Base-by-base conservation (phyloP, 768 basidiomycete genomes). In the Brasilioporus rufonigricans region DNA sequence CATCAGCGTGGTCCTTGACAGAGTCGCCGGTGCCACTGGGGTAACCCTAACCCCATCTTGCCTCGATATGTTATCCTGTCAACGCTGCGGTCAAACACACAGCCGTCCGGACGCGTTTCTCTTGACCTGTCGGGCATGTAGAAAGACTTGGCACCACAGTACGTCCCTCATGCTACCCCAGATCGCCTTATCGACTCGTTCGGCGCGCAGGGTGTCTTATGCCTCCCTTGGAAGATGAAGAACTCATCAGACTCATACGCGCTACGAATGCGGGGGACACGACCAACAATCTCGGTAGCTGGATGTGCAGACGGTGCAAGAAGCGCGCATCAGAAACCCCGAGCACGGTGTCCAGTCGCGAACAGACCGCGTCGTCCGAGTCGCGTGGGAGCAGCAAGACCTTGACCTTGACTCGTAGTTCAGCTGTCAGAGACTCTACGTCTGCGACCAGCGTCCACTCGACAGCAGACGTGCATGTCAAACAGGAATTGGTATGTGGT, bases 71-170 rank as follows among this genome's bases (percentile, higher is more conserved):
- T 53, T n/a, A n/a, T n/a, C 46, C 44, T 67, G 66, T 56, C 55
- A 64, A 23, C 65, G 69, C 11, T 72, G 73, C 59, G 36, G 53
- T 29, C 47, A 61, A 46, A 53, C 61, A 50, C 58, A 48, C 53
- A 72, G 58, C 51, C 41, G 61, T 23, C 65, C 68, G 3, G 41
- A 56, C 24, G 67, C 69, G 1, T 74, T 76, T 50, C 54, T 76
- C 14, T 55, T 76, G 39, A 66, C 65, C 0, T 76, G 74, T 55
- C 63, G 55, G 18, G 57, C 53, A 47, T 76, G 74, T 54, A 59
- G 32, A 43, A 74, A 59, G 60, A 48, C 59, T 0, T 75, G 75
- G 75, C 74, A 75, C 46, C 74, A 65, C 52, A 57, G 63, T 65
- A 63, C 14, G 64, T 65, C 52, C 18, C 11, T 32, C 7, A 5